These are phyloP conservation scores for Candida mesenterica DNA, from an alignment of 1,139 yeast species.

Conservation along the genomic window DNA sequence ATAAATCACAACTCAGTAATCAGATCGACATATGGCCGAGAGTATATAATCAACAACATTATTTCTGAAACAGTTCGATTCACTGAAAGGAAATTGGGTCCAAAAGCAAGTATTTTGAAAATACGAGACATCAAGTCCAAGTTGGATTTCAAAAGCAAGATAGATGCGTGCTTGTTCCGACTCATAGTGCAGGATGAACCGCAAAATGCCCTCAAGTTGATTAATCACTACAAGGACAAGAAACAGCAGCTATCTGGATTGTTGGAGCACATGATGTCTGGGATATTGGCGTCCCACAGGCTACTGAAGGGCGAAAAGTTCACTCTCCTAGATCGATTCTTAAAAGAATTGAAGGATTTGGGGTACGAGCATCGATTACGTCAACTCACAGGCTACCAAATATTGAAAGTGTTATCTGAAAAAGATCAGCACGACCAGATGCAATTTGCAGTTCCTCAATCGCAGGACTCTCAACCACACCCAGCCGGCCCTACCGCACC, in stretches of 20 bases:
- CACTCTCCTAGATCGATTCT: conserved; percentile 20
- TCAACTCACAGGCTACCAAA: conserved; percentile 13
- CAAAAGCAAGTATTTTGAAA: conserved; percentile 13
- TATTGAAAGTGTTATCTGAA: conserved; percentile 10
- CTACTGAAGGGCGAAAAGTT: conserved; percentile 19
- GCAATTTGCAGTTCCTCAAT: no score
- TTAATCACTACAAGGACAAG: conserved; percentile 19
- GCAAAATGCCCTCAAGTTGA: conserved; percentile 20
- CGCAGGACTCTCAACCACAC: no score
- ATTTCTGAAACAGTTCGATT: conserved; percentile 22
- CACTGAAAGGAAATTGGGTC: conserved; percentile 13
- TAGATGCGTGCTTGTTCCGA: conserved; percentile 24
- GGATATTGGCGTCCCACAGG: conserved; percentile 21
- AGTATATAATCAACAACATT: conserved; percentile 20
- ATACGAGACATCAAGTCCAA: conserved; percentile 19
- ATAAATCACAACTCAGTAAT: conserved; percentile 14
- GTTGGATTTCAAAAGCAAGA: conserved; percentile 15
- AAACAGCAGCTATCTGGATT: conserved; percentile 20
- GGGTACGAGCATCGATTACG: conserved; percentile 22
- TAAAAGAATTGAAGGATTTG: conserved; percentile 15
- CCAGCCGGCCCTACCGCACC: no score
- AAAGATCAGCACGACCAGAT: conserved; percentile 1
- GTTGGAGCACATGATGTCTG: conserved; percentile 21
- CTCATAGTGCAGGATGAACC: conserved; percentile 28
- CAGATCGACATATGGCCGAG: conserved; percentile 18